Percentiles rank a stretch among this genome's conserved stretches.
These are phyloP conservation scores for Eleusine coracana DNA, from an alignment of 176 grass and related monocot genomes.

Conservation along the genomic window DNA sequence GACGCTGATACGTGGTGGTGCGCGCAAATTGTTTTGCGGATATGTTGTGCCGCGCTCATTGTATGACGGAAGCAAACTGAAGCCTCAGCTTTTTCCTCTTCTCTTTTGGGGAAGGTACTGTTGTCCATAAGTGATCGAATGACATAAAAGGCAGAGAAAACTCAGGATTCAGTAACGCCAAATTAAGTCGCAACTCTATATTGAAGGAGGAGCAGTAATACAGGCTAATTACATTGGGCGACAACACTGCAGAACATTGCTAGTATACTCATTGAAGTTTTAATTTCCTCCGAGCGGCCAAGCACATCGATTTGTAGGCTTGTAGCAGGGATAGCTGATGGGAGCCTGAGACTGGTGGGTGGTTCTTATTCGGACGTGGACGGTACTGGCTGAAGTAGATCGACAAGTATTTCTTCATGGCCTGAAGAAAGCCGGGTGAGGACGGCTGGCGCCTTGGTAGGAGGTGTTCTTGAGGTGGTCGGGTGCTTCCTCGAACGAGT, in stretches of 20 bases:
- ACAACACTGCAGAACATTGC: neutral
- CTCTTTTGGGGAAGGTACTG: neutral
- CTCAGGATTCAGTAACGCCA: too few species aligned
- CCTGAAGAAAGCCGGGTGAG: conserved; percentile 39
- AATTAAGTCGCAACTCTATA: too few species aligned
- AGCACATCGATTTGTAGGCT: too few species aligned
- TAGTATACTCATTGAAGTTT: too few species aligned
- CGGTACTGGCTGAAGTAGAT: too few species aligned
- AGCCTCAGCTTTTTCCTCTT: neutral
- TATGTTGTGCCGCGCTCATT: neutral
- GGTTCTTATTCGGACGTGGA: too few species aligned
- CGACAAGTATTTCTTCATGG: neutral
- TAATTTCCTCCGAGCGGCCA: too few species aligned
- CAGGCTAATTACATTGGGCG: neutral
- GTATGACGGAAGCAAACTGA: neutral
- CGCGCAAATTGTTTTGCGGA: neutral
- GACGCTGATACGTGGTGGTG: too few species aligned
- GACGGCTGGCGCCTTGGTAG: conserved; percentile 24
- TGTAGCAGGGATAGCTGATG: too few species aligned
- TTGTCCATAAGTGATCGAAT: neutral
- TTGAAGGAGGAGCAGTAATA: too few species aligned
- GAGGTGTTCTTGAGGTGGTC: conserved; percentile 53
- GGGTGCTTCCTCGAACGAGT: conserved; percentile 44
- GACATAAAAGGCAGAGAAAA: neutral
- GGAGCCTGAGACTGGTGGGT: too few species aligned